Percentiles rank a stretch among this genome's conserved stretches.
Evolutionary conservation across 768 basidiomycete species (phyloP).

Genomic region (Boletus rex-veris): DNA sequence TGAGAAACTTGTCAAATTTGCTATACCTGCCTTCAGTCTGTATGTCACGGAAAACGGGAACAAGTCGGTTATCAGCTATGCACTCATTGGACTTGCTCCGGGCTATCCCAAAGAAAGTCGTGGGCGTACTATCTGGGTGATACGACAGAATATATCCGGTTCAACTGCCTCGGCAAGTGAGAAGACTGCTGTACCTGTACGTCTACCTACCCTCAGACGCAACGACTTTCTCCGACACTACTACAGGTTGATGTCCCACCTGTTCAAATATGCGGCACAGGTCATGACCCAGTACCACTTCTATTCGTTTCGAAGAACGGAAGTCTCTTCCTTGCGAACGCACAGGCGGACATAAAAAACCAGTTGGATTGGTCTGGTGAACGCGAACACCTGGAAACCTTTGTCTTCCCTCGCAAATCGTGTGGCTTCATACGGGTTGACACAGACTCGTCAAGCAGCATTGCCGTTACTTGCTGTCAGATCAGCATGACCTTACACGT

Average conservation of each 20-base stretch:
- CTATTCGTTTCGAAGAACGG: constrained; percentile 35
- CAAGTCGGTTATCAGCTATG: constrained; percentile 51
- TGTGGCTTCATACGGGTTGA: constrained; percentile 28
- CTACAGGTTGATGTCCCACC: constrained; percentile 44
- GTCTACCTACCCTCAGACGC: constrained; percentile 18
- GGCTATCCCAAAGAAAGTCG: constrained; percentile 39
- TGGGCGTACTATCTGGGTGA: constrained; percentile 56
- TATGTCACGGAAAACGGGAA: constrained; percentile 31
- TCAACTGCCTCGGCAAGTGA: constrained; percentile 30
- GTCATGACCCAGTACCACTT: constrained; percentile 23
- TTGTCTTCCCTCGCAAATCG: constrained; percentile 28
- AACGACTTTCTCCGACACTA: constrained; percentile 7
- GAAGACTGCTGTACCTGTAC: constrained; percentile 44
- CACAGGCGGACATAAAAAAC: constrained; percentile 26
- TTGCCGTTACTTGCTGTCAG: constrained; percentile 25
- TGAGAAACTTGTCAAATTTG: constrained; percentile 60
- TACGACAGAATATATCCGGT: constrained; percentile 52
- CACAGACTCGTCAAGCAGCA: not conserved
- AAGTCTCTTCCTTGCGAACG: constrained; percentile 31
- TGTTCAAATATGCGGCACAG: constrained; percentile 35
- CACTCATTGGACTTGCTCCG: constrained; percentile 47
- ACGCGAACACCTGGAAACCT: constrained; percentile 27
- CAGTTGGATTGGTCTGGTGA: constrained; percentile 26
- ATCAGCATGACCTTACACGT: constrained; percentile 18
- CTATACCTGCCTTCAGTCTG: constrained; percentile 53